Evolutionary conservation across 2,329 filamentous ascomycete genomes (phyloP).

Genomic region (Penicillium brevicompactum): DNA sequence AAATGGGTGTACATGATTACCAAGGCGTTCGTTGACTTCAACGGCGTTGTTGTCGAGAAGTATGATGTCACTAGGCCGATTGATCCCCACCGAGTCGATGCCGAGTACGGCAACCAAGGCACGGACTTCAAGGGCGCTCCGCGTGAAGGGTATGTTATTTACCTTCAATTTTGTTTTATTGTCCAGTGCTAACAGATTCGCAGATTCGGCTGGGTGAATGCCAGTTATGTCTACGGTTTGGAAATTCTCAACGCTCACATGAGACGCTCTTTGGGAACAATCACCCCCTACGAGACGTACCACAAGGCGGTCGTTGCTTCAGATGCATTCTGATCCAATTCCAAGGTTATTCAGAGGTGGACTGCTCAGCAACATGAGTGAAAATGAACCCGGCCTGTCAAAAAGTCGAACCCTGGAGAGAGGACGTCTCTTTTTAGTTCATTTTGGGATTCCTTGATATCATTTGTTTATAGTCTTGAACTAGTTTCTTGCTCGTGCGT

Average conservation of each 20-base stretch:
- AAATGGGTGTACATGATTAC: conserved; percentile 99
- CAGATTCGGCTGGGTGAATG: conserved; percentile 98
- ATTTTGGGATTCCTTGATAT: background rate
- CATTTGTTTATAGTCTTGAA: background rate
- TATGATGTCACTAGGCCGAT: conserved; percentile 92
- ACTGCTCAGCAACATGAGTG: background rate
- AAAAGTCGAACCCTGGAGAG: background rate
- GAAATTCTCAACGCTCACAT: conserved; percentile 87
- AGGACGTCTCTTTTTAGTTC: background rate
- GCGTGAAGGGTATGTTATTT: conserved; percentile 79
- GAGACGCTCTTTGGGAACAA: conserved; percentile 81
- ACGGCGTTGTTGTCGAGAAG: conserved; percentile 97
- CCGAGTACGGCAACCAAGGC: conserved; percentile 97
- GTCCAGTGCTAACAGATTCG: conserved; percentile 11
- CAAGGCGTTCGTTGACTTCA: conserved; percentile 97
- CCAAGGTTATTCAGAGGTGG: background rate
- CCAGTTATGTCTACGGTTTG: conserved; percentile 92
- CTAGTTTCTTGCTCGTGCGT: background rate
- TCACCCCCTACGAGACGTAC: conserved; percentile 85
- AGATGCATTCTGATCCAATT: conserved; percentile 20
- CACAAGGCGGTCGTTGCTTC: conserved; percentile 61
- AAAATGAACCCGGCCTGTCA: background rate
- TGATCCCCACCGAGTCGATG: conserved; percentile 90
- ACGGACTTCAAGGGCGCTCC: conserved; percentile 93
- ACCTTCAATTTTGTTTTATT: background rate